Conservation (phyloP, 129 eudicot species). For the Chrysanthemum seticuspe region DNA sequence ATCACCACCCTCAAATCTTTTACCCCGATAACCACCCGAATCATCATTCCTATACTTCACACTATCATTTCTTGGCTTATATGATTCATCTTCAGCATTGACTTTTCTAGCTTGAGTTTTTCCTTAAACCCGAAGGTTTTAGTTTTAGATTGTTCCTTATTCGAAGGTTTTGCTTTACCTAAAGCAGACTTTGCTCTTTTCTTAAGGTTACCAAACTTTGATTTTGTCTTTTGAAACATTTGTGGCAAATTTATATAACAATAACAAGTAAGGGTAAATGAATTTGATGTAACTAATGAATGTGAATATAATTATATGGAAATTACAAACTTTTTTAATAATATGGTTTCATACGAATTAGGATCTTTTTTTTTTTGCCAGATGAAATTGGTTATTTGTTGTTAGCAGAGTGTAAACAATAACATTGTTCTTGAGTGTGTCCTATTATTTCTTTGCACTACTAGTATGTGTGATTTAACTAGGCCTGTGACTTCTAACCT, state of each 20-base stretch:
- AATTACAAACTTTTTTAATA: neutral
- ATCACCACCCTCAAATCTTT: slow-evolving; percentile 18
- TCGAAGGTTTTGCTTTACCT: slow-evolving; percentile 27
- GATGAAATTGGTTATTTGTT: neutral
- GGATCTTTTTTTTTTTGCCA: neutral
- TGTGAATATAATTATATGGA: neutral
- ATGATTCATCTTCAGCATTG: slow-evolving; percentile 3
- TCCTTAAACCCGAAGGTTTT: slow-evolving; percentile 3
- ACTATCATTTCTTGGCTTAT: slow-evolving; percentile 13
- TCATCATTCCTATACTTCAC: neutral
- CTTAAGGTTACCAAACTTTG: slow-evolving; percentile 28
- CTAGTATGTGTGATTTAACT: no score
- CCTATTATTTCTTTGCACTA: no score
- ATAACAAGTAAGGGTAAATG: no score
- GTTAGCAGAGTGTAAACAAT: no score
- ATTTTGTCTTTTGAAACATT: slow-evolving; percentile 38
- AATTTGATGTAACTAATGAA: neutral
- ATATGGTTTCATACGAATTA: slow-evolving; percentile 11
- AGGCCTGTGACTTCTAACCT: no score
- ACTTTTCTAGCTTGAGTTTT: neutral
- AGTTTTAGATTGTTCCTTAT: slow-evolving; percentile 27
- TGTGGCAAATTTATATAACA: no score
- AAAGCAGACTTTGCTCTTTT: slow-evolving; percentile 34
- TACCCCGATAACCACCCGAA: slow-evolving; percentile 10
- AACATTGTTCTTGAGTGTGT: neutral